Conservation (phyloP, 2,329 filamentous ascomycete genomes). For the Paecilomyces sp. region DNA sequence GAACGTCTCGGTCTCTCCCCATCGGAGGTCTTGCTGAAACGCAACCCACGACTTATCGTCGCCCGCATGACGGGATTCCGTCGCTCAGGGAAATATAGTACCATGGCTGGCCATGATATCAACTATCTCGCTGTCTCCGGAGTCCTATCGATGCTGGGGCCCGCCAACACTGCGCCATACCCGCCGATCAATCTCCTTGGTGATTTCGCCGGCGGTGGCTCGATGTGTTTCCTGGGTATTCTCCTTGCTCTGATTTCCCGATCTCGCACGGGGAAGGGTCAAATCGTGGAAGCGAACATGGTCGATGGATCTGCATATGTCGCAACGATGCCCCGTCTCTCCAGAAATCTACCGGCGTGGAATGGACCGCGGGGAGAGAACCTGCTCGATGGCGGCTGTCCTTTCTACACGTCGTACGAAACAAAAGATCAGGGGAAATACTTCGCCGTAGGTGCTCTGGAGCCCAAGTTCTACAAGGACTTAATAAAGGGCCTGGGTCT, state of each 20-base stretch:
- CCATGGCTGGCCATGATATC: constrained; percentile 93
- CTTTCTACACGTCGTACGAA: constrained; percentile 85
- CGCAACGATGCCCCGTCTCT: constrained; percentile 67
- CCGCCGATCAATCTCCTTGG: constrained; percentile 78
- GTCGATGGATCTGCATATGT: constrained; percentile 81
- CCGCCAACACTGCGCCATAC: constrained; percentile 61
- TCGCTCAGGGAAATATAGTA: constrained; percentile 72
- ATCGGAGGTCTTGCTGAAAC: constrained; percentile 51
- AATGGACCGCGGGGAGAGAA: constrained; percentile 63
- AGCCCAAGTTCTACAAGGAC: constrained; percentile 72
- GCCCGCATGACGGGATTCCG: constrained; percentile 82
- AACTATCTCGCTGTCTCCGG: constrained; percentile 92
- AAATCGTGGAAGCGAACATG: constrained; percentile 95
- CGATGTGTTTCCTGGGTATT: constrained; percentile 73
- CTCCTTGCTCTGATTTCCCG: constrained; percentile 69
- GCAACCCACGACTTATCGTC: constrained; percentile 72
- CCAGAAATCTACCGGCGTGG: constrained; percentile 58
- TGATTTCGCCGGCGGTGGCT: constrained; percentile 87
- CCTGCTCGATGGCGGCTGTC: constrained; percentile 73
- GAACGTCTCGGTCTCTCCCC: constrained; percentile 78
- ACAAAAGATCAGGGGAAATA: constrained; percentile 65
- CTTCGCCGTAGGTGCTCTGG: constrained; percentile 84
- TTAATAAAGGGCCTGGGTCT: constrained; percentile 64
- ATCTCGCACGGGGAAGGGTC: constrained; percentile 59
- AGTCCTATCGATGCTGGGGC: constrained; percentile 68